Percentiles rank a stretch among this genome's conserved stretches.
Evolutionary conservation across 371 early-diverging fungal genomes (phyloP).

Genomic region (Vittaforma corneae): DNA sequence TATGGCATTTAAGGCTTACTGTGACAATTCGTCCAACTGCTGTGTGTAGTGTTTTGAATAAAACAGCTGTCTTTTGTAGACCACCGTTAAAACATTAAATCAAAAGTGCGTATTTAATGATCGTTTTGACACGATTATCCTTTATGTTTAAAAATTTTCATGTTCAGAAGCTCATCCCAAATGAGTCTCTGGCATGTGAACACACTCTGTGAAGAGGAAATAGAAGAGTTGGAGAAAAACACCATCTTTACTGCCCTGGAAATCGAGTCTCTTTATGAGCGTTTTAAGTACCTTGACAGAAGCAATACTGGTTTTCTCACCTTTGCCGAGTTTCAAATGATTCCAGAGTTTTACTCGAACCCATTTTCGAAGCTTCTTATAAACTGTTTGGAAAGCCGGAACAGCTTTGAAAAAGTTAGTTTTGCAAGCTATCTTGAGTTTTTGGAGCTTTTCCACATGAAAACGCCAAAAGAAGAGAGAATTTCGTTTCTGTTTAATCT

Average conservation of each 20-base stretch:
- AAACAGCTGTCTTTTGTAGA: too few relatives aligned
- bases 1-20: too few relatives aligned
- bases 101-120: too few relatives aligned
- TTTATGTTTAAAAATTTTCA: too few relatives aligned
- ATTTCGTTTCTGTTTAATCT: slow-evolving; percentile 48
- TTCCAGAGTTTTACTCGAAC: slow-evolving; percentile 53
- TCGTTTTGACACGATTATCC: too few relatives aligned
- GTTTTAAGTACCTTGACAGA: slow-evolving; percentile 48
- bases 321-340: slow-evolving; percentile 45
- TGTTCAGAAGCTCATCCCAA: too few relatives aligned
- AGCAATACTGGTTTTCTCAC: slow-evolving; percentile 36
- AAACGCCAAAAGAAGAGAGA: slow-evolving; percentile 28
- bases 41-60: too few relatives aligned
- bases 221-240: slow-evolving; percentile 37
- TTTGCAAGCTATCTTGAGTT: slow-evolving; percentile 51
- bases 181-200: too few relatives aligned
- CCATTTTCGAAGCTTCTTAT: slow-evolving; percentile 48
- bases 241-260: slow-evolving; percentile 41
- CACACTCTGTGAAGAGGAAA: slow-evolving; percentile 51
- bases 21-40: too few relatives aligned
- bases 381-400: slow-evolving; percentile 36
- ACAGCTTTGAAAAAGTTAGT: slow-evolving; percentile 44
- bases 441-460: slow-evolving; percentile 37
- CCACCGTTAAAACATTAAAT: too few relatives aligned
- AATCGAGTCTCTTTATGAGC: slow-evolving; percentile 45